Conservation (phyloP, 495 filamentous ascomycete species). For the Hypoxylon fragiforme region DNA sequence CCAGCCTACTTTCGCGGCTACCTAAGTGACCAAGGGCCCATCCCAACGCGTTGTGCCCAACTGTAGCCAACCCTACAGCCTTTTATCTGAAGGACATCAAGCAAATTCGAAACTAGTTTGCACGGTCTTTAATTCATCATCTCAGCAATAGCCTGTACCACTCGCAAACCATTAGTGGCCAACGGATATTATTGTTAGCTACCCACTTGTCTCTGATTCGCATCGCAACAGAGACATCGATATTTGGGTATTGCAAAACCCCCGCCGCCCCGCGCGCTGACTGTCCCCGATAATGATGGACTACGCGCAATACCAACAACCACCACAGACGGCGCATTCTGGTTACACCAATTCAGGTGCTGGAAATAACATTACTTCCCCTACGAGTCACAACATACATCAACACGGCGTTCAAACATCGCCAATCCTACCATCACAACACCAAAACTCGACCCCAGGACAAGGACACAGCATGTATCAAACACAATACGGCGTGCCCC, state of each 20-base stretch:
- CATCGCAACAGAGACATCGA: conserved; percentile 29
- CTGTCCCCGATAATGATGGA: conserved; percentile 62
- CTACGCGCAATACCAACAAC: conserved; percentile 69
- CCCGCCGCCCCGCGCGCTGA: conserved; percentile 36
- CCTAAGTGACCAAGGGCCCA: conserved; percentile 47
- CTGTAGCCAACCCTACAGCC: conserved; percentile 38
- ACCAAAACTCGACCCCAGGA: conserved; percentile 55
- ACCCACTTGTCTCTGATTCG: conserved; percentile 36
- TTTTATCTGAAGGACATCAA: conserved; percentile 38
- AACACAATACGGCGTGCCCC: conserved; percentile 59
- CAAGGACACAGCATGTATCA: conserved; percentile 64
- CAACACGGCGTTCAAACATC: conserved; percentile 61
- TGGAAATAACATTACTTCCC: conserved; percentile 64
- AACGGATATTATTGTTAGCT: conserved; percentile 25
- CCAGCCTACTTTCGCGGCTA: conserved; percentile 54
- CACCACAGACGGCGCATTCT: conserved; percentile 60
- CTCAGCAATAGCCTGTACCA: conserved; percentile 30
- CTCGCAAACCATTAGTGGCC: conserved; percentile 27
- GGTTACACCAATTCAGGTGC: conserved; percentile 57
- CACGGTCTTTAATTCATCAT: conserved; percentile 37
- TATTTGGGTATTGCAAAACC: conserved; percentile 34
- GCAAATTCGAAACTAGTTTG: conserved; percentile 34
- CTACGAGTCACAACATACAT: conserved; percentile 58
- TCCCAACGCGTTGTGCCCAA: conserved; percentile 50
- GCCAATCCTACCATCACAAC: conserved; percentile 64